phyloP scores from a whole-genome alignment of 2,329 filamentous ascomycete genomes.

The Seiridium unicorne region DNA sequence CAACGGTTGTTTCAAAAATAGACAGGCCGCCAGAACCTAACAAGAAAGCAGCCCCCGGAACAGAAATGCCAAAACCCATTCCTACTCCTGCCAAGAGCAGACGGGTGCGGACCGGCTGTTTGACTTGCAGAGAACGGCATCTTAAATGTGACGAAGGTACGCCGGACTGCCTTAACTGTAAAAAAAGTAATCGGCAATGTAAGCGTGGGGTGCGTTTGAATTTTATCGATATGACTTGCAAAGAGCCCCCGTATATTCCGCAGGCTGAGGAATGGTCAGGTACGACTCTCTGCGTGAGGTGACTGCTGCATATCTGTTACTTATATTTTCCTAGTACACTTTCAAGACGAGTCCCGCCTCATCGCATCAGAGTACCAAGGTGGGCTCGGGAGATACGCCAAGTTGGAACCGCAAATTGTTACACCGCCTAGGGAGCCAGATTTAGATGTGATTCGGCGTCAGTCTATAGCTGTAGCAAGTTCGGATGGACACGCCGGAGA shows the following conservation, averaged over 20 bases:
- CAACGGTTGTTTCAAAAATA: slow-evolving; percentile 12
- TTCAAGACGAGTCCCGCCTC: slow-evolving; percentile 83
- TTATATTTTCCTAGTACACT: slow-evolving; percentile 56
- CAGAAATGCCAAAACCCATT: slow-evolving; percentile 19
- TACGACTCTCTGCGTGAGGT: slow-evolving; percentile 29
- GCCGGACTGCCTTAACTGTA: slow-evolving; percentile 71
- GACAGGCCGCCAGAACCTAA: slow-evolving; percentile 10
- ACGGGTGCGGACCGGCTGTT: slow-evolving; percentile 83
- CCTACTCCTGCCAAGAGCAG: slow-evolving; percentile 62
- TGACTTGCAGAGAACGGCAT: slow-evolving; percentile 87
- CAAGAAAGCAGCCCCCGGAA: slow-evolving; percentile 8
- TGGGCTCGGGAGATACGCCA: slow-evolving; percentile 71
- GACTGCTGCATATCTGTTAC: slow-evolving; percentile 8
- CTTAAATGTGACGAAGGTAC: slow-evolving; percentile 83
- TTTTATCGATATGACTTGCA: slow-evolving; percentile 82
- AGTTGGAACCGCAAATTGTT: slow-evolving; percentile 39
- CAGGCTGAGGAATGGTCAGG: slow-evolving; percentile 65
- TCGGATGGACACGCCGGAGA: slow-evolving; percentile 18
- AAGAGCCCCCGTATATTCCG: slow-evolving; percentile 62
- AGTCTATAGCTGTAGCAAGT: slow-evolving; percentile 17
- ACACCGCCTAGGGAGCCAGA: slow-evolving; percentile 26
- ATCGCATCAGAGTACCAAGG: slow-evolving; percentile 90
- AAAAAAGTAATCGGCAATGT: slow-evolving; percentile 82
- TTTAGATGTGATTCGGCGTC: slow-evolving; percentile 21
- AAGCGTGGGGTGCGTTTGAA: slow-evolving; percentile 85